Base-by-base conservation (phyloP, 140 eudicot species). In the Bidens hawaiensis region DNA sequence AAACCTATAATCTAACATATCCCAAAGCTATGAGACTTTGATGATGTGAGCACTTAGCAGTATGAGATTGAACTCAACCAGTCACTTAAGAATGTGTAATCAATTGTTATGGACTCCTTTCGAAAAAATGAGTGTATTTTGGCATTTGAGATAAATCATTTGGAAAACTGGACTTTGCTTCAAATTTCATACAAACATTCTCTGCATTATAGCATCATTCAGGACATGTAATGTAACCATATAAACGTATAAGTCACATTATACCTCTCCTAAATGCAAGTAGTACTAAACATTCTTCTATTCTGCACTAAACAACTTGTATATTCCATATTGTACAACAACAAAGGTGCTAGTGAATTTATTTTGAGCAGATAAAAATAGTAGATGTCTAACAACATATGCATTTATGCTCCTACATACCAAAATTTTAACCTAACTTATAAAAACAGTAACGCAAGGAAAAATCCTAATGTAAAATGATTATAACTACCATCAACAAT, bases 1-100 rank as follows among this genome's bases (percentile, higher is more conserved):
- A 10, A 60, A 72, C 72, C 26, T 67, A 27, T 38, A 36, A 18
- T 59, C 64, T 27, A 74, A 66, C 74, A 58, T 58, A 28, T 71
- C 31, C 14, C 64, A 34, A 18, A 40, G 2, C 15, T 54, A 13
- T 25, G 60, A 52, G 34, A 10, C 41, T 11, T 10, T 45, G 33
- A 31, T 31, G 23, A n/a, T 45, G 33, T 38, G 42, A 42, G 30
- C n/a, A n/a, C n/a, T n/a, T n/a, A n/a, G n/a, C 12, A 54, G 34
- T 24, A 57, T 43, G 49, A 56, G 15, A 23, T 56, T 68, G 14
- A 68, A 45, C 51, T 46, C 60, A 33, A 33, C 30, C 60, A 30
- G 12, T 36, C 14, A 36, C 43, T 36, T 36, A 8, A 36, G 43
- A n/a, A 1, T 0, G 10, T 31, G 38, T 31, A 1, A 1, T 36